Conservation (phyloP, 208 protist species). For the Trypanosoma rangeli region DNA sequence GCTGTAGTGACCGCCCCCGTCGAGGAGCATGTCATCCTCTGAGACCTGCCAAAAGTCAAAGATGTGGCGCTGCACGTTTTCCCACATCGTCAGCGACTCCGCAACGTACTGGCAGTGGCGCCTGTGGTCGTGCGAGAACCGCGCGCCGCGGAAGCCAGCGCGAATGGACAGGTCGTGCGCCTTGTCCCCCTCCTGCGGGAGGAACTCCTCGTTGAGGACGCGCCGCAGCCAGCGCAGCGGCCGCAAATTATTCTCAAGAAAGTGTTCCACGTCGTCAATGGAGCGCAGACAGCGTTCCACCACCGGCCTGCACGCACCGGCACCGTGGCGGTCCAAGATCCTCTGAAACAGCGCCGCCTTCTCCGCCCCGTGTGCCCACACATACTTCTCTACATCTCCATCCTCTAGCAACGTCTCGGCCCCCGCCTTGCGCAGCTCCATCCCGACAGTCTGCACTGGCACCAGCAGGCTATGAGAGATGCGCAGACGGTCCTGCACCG, state of each 20-base stretch:
- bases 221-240: conserved; percentile 64
- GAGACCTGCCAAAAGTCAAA: conserved; percentile 94
- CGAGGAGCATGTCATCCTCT: conserved; percentile 93
- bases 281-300: conserved; percentile 92
- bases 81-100: conserved; percentile 96
- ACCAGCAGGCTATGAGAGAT: conserved; percentile 61
- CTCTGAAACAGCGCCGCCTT: conserved; percentile 59
- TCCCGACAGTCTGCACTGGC: conserved; percentile 88
- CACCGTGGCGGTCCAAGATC: conserved; percentile 59
- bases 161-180: conserved; percentile 51
- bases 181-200: conserved; percentile 28
- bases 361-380: conserved; percentile 35
- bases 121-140: conserved; percentile 94
- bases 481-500: conserved; percentile 48
- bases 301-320: conserved; percentile 32
- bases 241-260: conserved; percentile 80
- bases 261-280: conserved; percentile 93
- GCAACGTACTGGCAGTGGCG: conserved; percentile 94
- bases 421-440: conserved; percentile 47
- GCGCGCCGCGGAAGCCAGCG: conserved; percentile 69
- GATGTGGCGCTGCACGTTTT: conserved; percentile 91
- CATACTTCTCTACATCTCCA: conserved; percentile 55
- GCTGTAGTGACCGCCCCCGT: conserved; percentile 52
- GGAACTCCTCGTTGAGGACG: conserved; percentile 66
- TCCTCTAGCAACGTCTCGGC: conserved; percentile 68